Conservation (phyloP, 169 alveolate genomes). For the Plasmodium vivax region DNA sequence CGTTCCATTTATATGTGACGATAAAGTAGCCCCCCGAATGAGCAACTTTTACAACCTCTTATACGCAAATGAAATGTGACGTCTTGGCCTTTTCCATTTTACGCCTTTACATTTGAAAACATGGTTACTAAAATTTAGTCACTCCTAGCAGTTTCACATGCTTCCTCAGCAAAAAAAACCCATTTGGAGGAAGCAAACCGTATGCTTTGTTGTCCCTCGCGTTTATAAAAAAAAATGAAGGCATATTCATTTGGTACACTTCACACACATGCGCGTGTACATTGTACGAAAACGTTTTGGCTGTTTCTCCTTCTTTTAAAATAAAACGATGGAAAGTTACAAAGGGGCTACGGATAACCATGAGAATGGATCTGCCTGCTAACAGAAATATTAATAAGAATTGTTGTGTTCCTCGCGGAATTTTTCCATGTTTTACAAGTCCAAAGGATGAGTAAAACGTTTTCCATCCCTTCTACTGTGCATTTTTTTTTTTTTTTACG, state of each 20-base stretch:
- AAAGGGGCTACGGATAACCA: background rate
- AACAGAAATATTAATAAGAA: background rate
- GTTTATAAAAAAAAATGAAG: background rate
- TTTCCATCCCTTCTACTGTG: background rate
- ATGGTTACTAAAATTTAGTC: background rate
- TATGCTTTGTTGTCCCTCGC: background rate
- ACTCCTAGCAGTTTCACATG: background rate
- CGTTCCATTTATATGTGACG: background rate
- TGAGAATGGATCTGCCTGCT: background rate
- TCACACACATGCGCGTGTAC: background rate
- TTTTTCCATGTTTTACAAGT: background rate
- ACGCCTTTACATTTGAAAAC: background rate
- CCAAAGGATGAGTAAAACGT: background rate
- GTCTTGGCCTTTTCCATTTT: background rate
- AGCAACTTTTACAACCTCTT: background rate
- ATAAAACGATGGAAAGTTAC: background rate
- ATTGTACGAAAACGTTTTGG: background rate
- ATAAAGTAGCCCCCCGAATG: background rate
- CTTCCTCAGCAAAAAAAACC: background rate
- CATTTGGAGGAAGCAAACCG: background rate
- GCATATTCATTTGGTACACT: background rate
- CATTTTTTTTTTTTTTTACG: background rate
- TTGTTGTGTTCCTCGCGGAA: background rate
- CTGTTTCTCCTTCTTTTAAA: background rate
- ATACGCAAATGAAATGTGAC: background rate